Evolutionary conservation across 306 rosid species (phyloP).

Genomic region (Acacia confusa): DNA sequence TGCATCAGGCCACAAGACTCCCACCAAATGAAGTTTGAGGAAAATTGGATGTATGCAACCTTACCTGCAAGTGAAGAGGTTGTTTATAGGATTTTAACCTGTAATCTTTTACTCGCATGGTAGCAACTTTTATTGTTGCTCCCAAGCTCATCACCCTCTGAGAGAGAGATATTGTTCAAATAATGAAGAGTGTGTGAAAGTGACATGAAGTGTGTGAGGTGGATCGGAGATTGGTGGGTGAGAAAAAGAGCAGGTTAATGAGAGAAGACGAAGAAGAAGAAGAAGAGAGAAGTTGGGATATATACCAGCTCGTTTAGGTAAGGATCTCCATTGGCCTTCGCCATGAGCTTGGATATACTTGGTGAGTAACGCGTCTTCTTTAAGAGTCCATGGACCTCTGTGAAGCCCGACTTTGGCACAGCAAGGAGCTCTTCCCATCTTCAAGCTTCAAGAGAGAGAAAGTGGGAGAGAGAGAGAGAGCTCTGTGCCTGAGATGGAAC

Average conservation of each 20-base stretch:
- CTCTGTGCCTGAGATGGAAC: constrained; percentile 12
- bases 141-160: too few species aligned
- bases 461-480: neutral
- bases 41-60: too few species aligned
- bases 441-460: neutral
- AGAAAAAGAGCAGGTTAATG: neutral
- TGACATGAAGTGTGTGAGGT: neutral
- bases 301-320: constrained; percentile 79
- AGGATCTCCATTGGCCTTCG: constrained; percentile 89
- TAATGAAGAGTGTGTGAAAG: too few species aligned
- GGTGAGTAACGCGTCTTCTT: constrained; percentile 79
- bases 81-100: too few species aligned
- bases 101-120: too few species aligned
- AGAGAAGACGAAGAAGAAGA: neutral
- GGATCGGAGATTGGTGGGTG: neutral
- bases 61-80: too few species aligned
- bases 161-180: neutral
- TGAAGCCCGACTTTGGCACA: constrained; percentile 84
- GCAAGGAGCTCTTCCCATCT: constrained; percentile 89
- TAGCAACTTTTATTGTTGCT: too few species aligned
- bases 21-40: accelerated
- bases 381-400: constrained; percentile 86
- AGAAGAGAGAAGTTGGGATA: neutral
- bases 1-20: too few species aligned
- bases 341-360: constrained; percentile 75